Base-by-base conservation (phyloP, 345 rosid genomes). In the Rubroshorea leprosula region DNA sequence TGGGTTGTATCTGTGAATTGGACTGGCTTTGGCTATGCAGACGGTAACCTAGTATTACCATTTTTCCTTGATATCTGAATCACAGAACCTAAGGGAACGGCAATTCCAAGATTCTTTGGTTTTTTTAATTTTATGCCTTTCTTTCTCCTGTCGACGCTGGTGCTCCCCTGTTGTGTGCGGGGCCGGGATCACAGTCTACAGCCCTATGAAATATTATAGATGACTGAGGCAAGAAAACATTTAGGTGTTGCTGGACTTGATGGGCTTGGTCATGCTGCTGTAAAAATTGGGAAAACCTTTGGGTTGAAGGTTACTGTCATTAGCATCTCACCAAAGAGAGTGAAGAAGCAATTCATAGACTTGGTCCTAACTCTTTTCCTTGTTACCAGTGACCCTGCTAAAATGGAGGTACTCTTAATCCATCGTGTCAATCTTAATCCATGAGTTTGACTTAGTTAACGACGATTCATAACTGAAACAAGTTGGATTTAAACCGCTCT, bases 241-340 rank as follows among this genome's bases (percentile, higher is more conserved):
- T 66, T 90, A 66, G 97, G 97, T 58, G 78, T 90, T 0, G 87
- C 80, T 11, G 97, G 97, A 51, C 87, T 87, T 58, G 96, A 96
- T 64, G 97, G 97, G 14, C 84, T 90, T 58, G 97, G 96, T 63
- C 97, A 90, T 72, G 74, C 87, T 58, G 97, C 96, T 39, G 89
- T 90, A 38, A 90, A 83, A 75, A 70, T 90, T 38, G 96, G 68
- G 35, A 90, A 85, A 79, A 96, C 97, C 35, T 87, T 85, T 66
- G 96, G 97, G 20, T 62, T 90, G 74, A 80, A 83, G 72, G 94
- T 90, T 50, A 83, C 91, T 29, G 97, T 85, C 41, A 85, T 90
- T 59, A 90, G 97, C 66, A 44, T 78, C 55, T 85, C 94, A 24
- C 65, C 84, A 0, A 65, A 49, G 22, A 84, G 81, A 72, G 87